Base-by-base conservation (phyloP, 768 basidiomycete genomes). In the Tulasnella sp. region DNA sequence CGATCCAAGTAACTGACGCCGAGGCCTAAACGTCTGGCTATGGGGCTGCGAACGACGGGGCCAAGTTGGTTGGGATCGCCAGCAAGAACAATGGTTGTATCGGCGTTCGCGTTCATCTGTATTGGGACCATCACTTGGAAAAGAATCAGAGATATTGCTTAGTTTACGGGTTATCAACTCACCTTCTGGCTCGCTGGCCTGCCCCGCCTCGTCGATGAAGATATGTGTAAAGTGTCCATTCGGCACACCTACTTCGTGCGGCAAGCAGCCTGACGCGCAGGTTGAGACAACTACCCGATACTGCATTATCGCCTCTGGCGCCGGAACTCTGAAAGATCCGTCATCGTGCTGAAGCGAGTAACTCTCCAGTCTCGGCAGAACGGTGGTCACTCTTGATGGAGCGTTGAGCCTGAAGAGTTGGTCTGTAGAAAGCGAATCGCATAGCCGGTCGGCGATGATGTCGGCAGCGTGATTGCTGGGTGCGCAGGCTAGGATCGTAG, bases 51-150 rank as follows among this genome's bases (percentile, higher is more conserved):
- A 75, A 93, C 89, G 80, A 93, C 90, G 0, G 93, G 93, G 0
- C 93, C 92, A 7, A 93, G 87, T 82, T 93, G 93, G 84, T 91
- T 92, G 0, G 90, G 92, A 83, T 94, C 93, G 0, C 93, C 93
- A 1, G 91, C 90, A 0, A 94, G 86, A 3, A 93, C 84, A 34
- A 93, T 84, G 75, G 90, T 91, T 0, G 93, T 94, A 0, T 83
- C 78, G 5, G 84, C 84, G 77, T 89, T 87, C 0, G 90, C 90
- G 84, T 92, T 87, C 0, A 89, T 90, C 85, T 91, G 91, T 85
- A 93, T 89, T 0, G 90, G 85, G 20, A 92, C 87, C 85, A 92
- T 91, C 0, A 88, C 87, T 93, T 92, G 84, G 91, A 91, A 0
- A 90, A 92, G 82, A 93, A 93, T 93, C 93, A 2, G 89, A 84